Evolutionary conservation across 129 eudicot species (phyloP).

Genomic region (carrot (Daucus carota)): DH1_v3.0 NC_030381.2:40003501-40004000

Average conservation of each 20-base stretch:
- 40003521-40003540: background rate
- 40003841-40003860: background rate
- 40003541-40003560: background rate
- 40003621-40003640: too few species aligned
- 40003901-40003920: conserved; percentile 4
- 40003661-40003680: too few species aligned
- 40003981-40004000: conserved; percentile 82
- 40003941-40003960: conserved; percentile 79
- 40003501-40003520: background rate
- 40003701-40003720: background rate
- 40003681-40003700: too few species aligned
- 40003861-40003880: background rate
- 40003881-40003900: background rate
- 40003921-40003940: conserved; percentile 86
- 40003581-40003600: too few species aligned
- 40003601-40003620: too few species aligned
- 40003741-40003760: background rate
- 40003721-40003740: background rate
- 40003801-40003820: background rate
- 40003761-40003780: background rate
- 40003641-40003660: too few species aligned
- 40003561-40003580: background rate
- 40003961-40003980: conserved; percentile 95
- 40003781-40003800: background rate
- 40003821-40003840: background rate